Evolutionary conservation across 805 yeast species (phyloP).

Genomic region (Clavispora phyllophila): DNA sequence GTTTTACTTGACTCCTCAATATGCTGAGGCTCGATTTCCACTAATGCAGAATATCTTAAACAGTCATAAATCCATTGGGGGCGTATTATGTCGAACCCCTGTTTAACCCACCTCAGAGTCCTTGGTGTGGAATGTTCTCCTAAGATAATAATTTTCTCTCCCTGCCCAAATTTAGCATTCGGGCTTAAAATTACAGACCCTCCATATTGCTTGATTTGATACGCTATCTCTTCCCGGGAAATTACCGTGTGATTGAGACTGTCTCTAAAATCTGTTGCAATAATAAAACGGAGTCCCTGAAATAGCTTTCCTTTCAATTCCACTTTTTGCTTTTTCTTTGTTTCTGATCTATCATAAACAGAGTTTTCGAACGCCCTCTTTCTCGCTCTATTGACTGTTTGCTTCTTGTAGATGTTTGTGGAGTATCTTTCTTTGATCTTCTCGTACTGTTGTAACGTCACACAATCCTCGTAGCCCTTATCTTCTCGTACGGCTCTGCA

Average conservation of each 20-base stretch:
- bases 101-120: constrained; percentile 18
- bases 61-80: constrained; percentile 77
- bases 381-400: constrained; percentile 23
- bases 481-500: constrained; percentile 66
- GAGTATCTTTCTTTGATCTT: constrained; percentile 29
- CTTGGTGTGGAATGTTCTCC: constrained; percentile 27
- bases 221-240: constrained; percentile 30
- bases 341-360: constrained; percentile 14
- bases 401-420: constrained; percentile 21
- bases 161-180: constrained; percentile 8
- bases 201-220: constrained; percentile 42
- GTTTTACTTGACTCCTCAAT: background rate
- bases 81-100: constrained; percentile 55
- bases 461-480: constrained; percentile 52
- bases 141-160: constrained; percentile 15
- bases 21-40: constrained; percentile 52
- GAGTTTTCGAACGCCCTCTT: constrained; percentile 16
- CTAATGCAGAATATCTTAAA: constrained; percentile 32
- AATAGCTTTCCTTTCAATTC: constrained; percentile 34
- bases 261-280: constrained; percentile 47
- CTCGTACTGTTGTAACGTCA: constrained; percentile 51
- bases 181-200: constrained; percentile 35
- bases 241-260: constrained; percentile 15
- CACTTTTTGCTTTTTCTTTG: constrained; percentile 8
- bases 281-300: constrained; percentile 40